Conservation (phyloP, 805 yeast genomes). For the Wickerhamomyces canadensis region DNA sequence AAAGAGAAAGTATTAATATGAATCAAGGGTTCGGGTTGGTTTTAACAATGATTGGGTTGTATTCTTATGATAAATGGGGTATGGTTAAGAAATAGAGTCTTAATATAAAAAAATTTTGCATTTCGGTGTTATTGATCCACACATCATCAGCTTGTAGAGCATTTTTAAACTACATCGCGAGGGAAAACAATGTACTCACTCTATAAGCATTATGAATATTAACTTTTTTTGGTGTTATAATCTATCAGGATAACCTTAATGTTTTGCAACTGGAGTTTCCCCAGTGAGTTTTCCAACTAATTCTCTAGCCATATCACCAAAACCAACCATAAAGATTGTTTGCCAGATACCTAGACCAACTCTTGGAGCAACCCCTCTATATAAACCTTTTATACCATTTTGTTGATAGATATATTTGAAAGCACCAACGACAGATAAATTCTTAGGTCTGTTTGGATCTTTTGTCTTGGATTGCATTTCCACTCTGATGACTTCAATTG, state of each 20-base stretch:
- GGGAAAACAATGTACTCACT: background rate
- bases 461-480: constrained; percentile 96
- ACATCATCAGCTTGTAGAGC: too few species aligned
- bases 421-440: constrained; percentile 71
- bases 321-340: constrained; percentile 96
- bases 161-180: too few species aligned
- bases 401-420: constrained; percentile 75
- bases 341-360: constrained; percentile 97
- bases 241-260: constrained; percentile 12
- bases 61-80: constrained; percentile 72
- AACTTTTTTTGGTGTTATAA: too few species aligned
- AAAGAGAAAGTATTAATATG: constrained; percentile 36
- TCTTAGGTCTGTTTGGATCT: constrained; percentile 95
- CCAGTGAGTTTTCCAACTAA: constrained; percentile 59
- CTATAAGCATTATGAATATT: background rate
- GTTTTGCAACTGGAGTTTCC: constrained; percentile 42
- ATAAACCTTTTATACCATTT: constrained; percentile 85
- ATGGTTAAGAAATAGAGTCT: constrained; percentile 16
- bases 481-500: constrained; percentile 94
- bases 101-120: background rate
- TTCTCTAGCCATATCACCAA: constrained; percentile 89
- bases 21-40: constrained; percentile 48
- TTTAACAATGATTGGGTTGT: constrained; percentile 56
- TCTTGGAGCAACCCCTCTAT: constrained; percentile 96
- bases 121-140: too few species aligned